Percentiles rank a stretch among this genome's conserved stretches.
Evolutionary conservation across 352 stramenopile species (phyloP).

Genomic region (Globisporangium carolinianum): DNA sequence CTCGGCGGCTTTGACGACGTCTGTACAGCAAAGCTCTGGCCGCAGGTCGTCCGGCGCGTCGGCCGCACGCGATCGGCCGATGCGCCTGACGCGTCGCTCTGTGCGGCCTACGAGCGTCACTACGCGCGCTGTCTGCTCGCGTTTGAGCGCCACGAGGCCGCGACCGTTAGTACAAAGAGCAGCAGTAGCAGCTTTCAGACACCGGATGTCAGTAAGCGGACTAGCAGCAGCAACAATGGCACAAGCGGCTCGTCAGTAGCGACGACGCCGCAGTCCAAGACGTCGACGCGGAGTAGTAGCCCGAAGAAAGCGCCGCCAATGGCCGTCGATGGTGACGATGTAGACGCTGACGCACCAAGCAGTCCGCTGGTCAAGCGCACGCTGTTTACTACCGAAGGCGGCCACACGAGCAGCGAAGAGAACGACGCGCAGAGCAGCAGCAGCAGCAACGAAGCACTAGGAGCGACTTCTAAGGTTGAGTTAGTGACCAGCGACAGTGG

Average conservation of each 20-base stretch:
- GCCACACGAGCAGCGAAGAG: constrained; percentile 49
- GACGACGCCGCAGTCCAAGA: constrained; percentile 40
- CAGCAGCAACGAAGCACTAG: not conserved
- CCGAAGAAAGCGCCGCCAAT: constrained; percentile 25
- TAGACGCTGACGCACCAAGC: constrained; percentile 13
- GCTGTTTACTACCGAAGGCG: constrained; percentile 43
- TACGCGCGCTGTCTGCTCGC: constrained; percentile 46
- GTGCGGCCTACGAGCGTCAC: constrained; percentile 37
- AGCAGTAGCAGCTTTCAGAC: constrained; percentile 15
- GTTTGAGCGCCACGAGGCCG: constrained; percentile 39
- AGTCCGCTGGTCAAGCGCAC: constrained; percentile 42
- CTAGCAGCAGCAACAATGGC: constrained; percentile 2
- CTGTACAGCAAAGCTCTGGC: constrained; percentile 28
- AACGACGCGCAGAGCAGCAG: constrained; percentile 22
- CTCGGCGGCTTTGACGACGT: constrained; percentile 48
- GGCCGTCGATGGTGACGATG: not conserved
- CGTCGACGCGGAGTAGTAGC: constrained; percentile 21
- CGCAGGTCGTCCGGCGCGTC: constrained; percentile 53
- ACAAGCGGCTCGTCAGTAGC: constrained; percentile 7
- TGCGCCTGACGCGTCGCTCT: constrained; percentile 39
- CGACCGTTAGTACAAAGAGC: not conserved
- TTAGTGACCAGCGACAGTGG: too few relatives aligned
- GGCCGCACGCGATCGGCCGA: constrained; percentile 44
- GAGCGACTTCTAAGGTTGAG: too few relatives aligned
- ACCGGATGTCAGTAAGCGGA: constrained; percentile 17